Percentiles rank a stretch among this genome's conserved stretches.
Evolutionary conservation across 306 rosid species (phyloP).

Genomic region (Vigna hirtella): DNA sequence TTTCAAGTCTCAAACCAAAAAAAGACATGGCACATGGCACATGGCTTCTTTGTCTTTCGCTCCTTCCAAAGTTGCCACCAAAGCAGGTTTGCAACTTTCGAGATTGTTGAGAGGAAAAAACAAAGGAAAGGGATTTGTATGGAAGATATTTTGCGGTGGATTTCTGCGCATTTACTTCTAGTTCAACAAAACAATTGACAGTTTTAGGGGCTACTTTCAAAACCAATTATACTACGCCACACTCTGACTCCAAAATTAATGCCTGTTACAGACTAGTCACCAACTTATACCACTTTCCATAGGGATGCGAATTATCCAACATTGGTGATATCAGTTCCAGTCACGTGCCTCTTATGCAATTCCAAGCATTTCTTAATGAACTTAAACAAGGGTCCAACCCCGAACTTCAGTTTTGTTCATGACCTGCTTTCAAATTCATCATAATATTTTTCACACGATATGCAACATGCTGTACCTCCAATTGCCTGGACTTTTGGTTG

Average conservation of each 20-base stretch:
- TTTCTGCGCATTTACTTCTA: neutral
- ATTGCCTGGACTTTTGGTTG: neutral
- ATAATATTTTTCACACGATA: neutral
- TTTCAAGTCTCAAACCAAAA: neutral
- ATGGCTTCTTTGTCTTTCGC: neutral
- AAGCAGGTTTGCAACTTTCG: neutral
- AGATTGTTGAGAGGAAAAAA: neutral
- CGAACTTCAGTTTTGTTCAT: neutral
- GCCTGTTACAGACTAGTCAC: no score
- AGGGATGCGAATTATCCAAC: neutral
- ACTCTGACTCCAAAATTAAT: neutral
- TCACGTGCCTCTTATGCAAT: neutral
- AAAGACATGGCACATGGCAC: slow-evolving; percentile 13
- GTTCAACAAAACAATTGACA: neutral
- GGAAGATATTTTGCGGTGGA: neutral
- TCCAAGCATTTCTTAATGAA: neutral
- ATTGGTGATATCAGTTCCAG: neutral
- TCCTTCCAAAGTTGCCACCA: neutral
- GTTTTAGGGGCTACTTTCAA: neutral
- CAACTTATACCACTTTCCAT: neutral
- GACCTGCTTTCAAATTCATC: neutral
- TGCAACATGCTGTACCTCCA: neutral
- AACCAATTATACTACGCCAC: neutral
- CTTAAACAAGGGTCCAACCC: neutral
- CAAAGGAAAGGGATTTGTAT: neutral